phyloP scores from a whole-genome alignment of 257 asterid species.

The Salvia rosmarinus region DNA sequence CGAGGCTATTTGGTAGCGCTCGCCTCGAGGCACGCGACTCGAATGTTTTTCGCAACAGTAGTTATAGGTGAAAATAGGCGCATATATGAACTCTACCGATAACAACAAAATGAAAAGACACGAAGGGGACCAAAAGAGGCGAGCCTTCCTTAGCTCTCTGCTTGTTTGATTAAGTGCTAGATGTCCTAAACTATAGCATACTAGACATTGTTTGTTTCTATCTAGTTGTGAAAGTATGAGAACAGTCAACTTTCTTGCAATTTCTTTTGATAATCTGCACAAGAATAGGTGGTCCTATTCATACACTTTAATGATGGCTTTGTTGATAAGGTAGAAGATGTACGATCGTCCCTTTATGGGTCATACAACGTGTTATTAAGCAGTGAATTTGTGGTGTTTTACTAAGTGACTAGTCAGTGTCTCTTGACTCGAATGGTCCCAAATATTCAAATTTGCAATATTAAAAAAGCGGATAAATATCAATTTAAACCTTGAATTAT shows the following conservation, averaged over 20 bases:
- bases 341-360: conserved; percentile 31
- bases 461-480: not conserved
- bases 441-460: conserved; percentile 5
- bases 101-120: conserved; percentile 31
- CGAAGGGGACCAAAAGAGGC: conserved; percentile 38
- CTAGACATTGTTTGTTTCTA: conserved; percentile 14
- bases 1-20: too few species aligned
- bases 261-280: conserved; percentile 31
- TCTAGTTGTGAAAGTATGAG: not conserved
- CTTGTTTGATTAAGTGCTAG: conserved; percentile 32
- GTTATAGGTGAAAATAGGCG: too few species aligned
- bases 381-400: conserved; percentile 37
- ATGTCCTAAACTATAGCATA: conserved; percentile 19
- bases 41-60: too few species aligned
- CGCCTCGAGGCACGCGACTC: too few species aligned
- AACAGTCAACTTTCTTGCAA: conserved; percentile 29
- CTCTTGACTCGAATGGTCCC: conserved; percentile 43
- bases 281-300: conserved; percentile 47
- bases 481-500: too few species aligned
- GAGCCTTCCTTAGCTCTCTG: conserved; percentile 9
- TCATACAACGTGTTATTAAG: conserved; percentile 29
- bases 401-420: conserved; percentile 30
- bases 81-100: not conserved
- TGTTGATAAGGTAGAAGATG: conserved; percentile 35
- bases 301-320: conserved; percentile 35